Evolutionary conservation across 352 stramenopile genomes (phyloP).

Genomic region (Phytophthora aleatoria): DNA sequence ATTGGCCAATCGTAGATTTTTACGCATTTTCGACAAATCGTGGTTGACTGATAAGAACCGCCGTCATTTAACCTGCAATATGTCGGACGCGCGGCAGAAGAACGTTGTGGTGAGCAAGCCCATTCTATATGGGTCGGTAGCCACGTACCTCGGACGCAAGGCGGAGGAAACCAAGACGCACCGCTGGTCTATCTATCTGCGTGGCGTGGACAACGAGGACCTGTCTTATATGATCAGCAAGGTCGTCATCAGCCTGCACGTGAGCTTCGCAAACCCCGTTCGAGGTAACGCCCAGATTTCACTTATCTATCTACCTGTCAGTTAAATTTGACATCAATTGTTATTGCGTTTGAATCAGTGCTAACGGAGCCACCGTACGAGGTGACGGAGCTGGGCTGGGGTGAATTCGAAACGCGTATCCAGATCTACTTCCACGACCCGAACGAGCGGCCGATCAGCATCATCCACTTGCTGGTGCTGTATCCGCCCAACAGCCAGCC

Average conservation of each 20-base stretch:
- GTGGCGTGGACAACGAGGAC: constrained; percentile 94
- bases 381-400: constrained; percentile 97
- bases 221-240: constrained; percentile 95
- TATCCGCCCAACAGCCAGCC: constrained; percentile 87
- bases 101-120: constrained; percentile 90
- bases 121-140: constrained; percentile 95
- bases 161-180: constrained; percentile 95
- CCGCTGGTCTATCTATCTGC: constrained; percentile 95
- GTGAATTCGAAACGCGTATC: constrained; percentile 97
- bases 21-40: constrained; percentile 7
- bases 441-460: constrained; percentile 90
- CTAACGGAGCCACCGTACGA: constrained; percentile 95
- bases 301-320: constrained; percentile 5
- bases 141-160: constrained; percentile 92
- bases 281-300: constrained; percentile 48
- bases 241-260: constrained; percentile 97
- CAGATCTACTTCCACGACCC: constrained; percentile 96
- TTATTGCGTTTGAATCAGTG: constrained; percentile 53
- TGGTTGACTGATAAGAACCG: constrained; percentile 8
- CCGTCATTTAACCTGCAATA: constrained; percentile 21
- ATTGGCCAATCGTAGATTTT: constrained; percentile 17
- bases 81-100: constrained; percentile 79
- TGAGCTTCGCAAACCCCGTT: constrained; percentile 95
- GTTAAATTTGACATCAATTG: neutral
- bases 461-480: constrained; percentile 88